phyloP scores from a whole-genome alignment of 2,329 filamentous ascomycete genomes.

The Cucurbitaria berberidis region DNA sequence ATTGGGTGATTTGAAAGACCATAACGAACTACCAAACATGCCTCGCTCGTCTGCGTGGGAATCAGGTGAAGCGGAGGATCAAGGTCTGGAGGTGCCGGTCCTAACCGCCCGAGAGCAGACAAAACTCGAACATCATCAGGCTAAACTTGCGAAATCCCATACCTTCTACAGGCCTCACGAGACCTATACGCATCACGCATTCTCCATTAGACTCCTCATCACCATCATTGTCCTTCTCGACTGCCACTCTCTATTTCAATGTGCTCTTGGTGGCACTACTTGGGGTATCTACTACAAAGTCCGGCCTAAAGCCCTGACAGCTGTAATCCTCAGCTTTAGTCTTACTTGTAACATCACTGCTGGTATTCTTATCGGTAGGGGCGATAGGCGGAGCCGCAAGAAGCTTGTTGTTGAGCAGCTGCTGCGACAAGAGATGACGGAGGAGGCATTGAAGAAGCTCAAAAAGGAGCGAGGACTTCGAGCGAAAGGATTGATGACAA shows the following conservation, averaged over 20 bases:
- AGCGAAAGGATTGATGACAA: constrained; percentile 35
- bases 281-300: constrained; percentile 77
- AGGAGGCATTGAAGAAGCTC: constrained; percentile 64
- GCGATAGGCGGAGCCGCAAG: constrained; percentile 78
- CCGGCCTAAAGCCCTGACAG: constrained; percentile 76
- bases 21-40: constrained; percentile 68
- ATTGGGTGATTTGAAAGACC: constrained; percentile 67
- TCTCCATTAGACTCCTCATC: constrained; percentile 75
- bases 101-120: constrained; percentile 69
- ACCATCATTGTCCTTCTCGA: constrained; percentile 78
- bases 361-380: constrained; percentile 76
- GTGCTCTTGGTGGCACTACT: constrained; percentile 77
- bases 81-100: constrained; percentile 59
- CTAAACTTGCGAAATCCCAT: constrained; percentile 79
- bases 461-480: constrained; percentile 52
- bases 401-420: constrained; percentile 82
- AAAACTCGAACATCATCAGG: constrained; percentile 75
- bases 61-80: constrained; percentile 38
- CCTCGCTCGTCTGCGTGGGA: constrained; percentile 51
- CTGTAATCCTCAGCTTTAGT: constrained; percentile 78
- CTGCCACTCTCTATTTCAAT: constrained; percentile 79
- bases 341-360: constrained; percentile 79
- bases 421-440: constrained; percentile 76
- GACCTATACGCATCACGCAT: constrained; percentile 81
- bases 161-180: constrained; percentile 91